A percentile compares a stretch with the other conserved stretches of the same genome.
Evolutionary conservation across 208 protist species (phyloP).

Genomic region (Acanthamoeba polyphaga): DNA sequence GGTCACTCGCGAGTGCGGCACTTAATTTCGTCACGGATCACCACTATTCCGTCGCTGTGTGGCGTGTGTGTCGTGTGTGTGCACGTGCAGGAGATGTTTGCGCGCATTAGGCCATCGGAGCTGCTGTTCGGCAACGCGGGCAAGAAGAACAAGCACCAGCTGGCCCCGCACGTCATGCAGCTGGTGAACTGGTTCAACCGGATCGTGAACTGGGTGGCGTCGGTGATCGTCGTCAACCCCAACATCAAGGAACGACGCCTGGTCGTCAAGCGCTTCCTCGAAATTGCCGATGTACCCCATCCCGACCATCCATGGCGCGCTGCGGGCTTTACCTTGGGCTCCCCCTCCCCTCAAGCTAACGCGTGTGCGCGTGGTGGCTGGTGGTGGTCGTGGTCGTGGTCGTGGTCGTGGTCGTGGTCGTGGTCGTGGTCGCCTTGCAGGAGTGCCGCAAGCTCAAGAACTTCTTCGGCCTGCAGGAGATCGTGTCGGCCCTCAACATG

Average conservation of each 20-base stretch:
- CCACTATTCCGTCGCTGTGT: no score
- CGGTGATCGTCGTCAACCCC: background rate
- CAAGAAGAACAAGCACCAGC: constrained; percentile 29
- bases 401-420: no score
- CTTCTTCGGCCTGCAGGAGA: background rate
- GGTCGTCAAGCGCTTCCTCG: background rate
- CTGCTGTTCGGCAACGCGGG: background rate
- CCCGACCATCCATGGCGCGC: no score
- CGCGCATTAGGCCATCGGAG: background rate
- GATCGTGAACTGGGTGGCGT: constrained; percentile 11
- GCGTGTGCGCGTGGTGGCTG: no score
- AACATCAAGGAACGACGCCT: background rate
- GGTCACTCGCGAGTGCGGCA: background rate
- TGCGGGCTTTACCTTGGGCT: no score
- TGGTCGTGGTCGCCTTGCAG: background rate
- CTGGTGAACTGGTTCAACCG: constrained; percentile 42
- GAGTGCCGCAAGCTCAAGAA: background rate
- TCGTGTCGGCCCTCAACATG: constrained; percentile 50
- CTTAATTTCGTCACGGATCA: no score
- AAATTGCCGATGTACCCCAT: constrained; percentile 6
- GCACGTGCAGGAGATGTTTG: constrained; percentile 14
- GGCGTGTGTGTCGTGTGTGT: no score
- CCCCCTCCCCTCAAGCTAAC: no score
- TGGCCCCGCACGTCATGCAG: constrained; percentile 5
- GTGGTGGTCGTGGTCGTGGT: no score